Percentiles rank a stretch among this genome's conserved stretches.
These are phyloP conservation scores for Anacardium occidentale DNA, from an alignment of 345 rosid species.

Conservation along the genomic window DNA sequence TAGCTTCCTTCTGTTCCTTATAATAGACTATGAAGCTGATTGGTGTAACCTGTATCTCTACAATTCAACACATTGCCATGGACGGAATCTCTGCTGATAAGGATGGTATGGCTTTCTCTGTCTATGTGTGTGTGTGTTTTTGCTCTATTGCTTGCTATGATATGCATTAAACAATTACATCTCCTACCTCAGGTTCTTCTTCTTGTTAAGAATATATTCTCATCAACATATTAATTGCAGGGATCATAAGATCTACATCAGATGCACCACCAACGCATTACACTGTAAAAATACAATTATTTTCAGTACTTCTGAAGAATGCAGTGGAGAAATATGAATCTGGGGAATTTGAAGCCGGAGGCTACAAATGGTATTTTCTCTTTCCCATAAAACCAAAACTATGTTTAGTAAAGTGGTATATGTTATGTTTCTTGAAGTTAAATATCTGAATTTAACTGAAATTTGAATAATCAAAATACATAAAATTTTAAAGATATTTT, in stretches of 20 bases:
- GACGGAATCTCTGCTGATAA: conserved; percentile 2
- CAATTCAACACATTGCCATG: conserved; percentile 21
- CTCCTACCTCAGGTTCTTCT: neutral
- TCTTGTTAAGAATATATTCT: neutral
- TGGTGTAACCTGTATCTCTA: neutral
- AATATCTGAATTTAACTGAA: too few species aligned
- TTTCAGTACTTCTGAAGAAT: conserved; percentile 45
- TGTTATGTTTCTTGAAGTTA: too few species aligned
- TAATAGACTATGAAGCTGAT: conserved; percentile 1
- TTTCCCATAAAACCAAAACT: neutral
- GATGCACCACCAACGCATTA: conserved; percentile 55
- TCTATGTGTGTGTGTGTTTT: too few species aligned
- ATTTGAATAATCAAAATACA: too few species aligned
- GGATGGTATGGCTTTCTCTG: conserved; percentile 15
- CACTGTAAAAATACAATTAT: conserved; percentile 45
- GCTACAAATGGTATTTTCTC: conserved; percentile 61
- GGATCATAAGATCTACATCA: conserved; percentile 37
- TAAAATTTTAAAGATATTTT: too few species aligned
- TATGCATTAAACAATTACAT: too few species aligned
- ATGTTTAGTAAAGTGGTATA: neutral
- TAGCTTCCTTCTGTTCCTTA: neutral
- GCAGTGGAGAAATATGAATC: conserved; percentile 57
- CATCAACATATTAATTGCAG: conserved; percentile 23
- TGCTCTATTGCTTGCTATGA: too few species aligned
- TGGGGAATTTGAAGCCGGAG: conserved; percentile 60